Base-by-base conservation (phyloP, 768 basidiomycete species). In the Dioszegia hungarica region DNA sequence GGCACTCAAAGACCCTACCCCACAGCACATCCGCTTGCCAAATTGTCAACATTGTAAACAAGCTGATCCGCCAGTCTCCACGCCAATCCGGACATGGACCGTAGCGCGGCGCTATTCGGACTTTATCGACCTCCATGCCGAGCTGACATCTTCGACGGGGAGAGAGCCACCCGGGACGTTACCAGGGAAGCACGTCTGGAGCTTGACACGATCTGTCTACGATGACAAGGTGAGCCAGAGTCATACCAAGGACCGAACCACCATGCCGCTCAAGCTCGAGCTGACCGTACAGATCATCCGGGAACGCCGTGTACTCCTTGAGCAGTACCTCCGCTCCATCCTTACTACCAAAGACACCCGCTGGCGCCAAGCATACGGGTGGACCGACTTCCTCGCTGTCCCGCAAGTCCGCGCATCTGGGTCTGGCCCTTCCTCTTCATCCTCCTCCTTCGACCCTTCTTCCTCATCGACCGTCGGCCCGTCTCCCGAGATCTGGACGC, bases 101-200 rank as follows among this genome's bases (percentile, higher is more conserved):
- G 88, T 95, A 81, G 89, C 88, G 85, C 81, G 87, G 56, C 87
- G 94, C 47, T 98, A 97, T 79, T 92, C 90, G 39, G 91, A 95
- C 78, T 98, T 98, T 78, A 85, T 83, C 70, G 85, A 89, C 66
- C 84, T 98, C 6, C 83, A 93, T 75, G 82, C 82, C 8, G 87
- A 92, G 67, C 83, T 95, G 66, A 81, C 82, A 25, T 86, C 87
- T 71, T 82, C 85, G n/a, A 83, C 83, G n/a, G 86, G 86, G 15
- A 82, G 84, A n/a, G 77, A 86, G 19, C 90, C 92, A 11, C 92
- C 93, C 12, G 81, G 77, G 17, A 59, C 80, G n/a, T 82, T 97
- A 19, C 94, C 94, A 34, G 84, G 87, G 10, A 98, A 98, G 77
- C 88, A 89, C 71, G 77, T 83, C 40, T 81, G 89, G 75, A 83